Evolutionary conservation across 2,329 filamentous ascomycete species (phyloP).

Genomic region (Bipolaris victoriae): DNA sequence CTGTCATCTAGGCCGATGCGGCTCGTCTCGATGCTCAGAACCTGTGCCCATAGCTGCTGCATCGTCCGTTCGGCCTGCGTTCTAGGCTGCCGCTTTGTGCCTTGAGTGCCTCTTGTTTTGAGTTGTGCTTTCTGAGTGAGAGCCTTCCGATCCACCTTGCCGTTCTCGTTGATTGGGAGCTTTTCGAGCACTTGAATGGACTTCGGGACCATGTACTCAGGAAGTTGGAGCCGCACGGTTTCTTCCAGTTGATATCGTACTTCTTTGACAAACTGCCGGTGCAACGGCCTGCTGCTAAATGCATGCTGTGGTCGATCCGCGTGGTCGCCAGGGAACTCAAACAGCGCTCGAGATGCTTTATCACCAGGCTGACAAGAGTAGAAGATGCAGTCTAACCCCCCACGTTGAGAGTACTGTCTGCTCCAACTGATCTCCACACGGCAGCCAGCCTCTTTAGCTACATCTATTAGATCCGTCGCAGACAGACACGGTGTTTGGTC

Average conservation of each 20-base stretch:
- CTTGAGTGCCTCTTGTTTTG: not conserved
- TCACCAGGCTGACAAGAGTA: not conserved
- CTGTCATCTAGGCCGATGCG: constrained; percentile 16
- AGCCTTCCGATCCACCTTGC: constrained; percentile 20
- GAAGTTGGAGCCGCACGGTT: constrained; percentile 3
- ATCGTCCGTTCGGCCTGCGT: not conserved
- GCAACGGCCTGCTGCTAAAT: not conserved
- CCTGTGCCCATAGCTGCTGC: not conserved
- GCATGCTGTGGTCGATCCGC: not conserved
- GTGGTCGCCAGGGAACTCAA: not conserved
- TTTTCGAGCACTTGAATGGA: constrained; percentile 42
- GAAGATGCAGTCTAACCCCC: constrained; percentile 8
- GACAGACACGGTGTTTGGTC: not conserved
- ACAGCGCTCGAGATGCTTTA: not conserved
- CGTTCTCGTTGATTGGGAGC: constrained; percentile 19
- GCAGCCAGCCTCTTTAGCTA: not conserved
- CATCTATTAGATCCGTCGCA: not conserved
- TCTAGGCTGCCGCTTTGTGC: not conserved
- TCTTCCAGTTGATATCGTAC: not conserved
- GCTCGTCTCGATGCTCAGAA: not conserved
- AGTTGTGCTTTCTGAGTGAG: constrained; percentile 27
- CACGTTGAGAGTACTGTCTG: constrained; percentile 5
- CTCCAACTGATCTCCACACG: constrained; percentile 9
- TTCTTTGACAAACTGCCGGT: not conserved
- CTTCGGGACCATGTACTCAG: constrained; percentile 28